Percentiles rank a stretch among this genome's conserved stretches.
Evolutionary conservation across 768 basidiomycete genomes (phyloP).

Genomic region (Calvatia gigantea): DNA sequence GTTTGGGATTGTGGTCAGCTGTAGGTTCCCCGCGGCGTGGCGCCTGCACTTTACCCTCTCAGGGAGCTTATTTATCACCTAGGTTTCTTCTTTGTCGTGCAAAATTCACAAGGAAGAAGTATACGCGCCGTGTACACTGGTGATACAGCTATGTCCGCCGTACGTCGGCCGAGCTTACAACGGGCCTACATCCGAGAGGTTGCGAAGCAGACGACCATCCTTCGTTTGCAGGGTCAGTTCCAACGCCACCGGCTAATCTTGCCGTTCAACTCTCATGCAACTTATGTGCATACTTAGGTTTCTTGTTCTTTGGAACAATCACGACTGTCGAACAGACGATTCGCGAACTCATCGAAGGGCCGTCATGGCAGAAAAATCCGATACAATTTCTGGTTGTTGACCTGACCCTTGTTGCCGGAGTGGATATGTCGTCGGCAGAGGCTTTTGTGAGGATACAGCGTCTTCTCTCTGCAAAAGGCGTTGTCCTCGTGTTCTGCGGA

Average conservation of each 20-base stretch:
- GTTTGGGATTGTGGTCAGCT: slow-evolving; percentile 89
- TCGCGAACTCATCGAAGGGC: slow-evolving; percentile 65
- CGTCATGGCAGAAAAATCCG: slow-evolving; percentile 68
- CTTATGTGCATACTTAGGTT: no score
- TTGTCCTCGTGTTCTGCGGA: slow-evolving; percentile 89
- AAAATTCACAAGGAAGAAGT: slow-evolving; percentile 82
- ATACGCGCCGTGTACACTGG: slow-evolving; percentile 85
- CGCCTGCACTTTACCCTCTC: neutral
- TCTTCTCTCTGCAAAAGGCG: slow-evolving; percentile 67
- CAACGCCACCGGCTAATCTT: neutral
- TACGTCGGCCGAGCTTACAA: slow-evolving; percentile 84
- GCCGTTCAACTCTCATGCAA: neutral
- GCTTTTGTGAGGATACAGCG: slow-evolving; percentile 92
- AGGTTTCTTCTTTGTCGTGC: slow-evolving; percentile 97
- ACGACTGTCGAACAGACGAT: slow-evolving; percentile 86
- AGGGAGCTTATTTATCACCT: neutral
- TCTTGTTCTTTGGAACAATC: slow-evolving; percentile 94
- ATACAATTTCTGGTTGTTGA: slow-evolving; percentile 91
- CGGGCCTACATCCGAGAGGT: slow-evolving; percentile 90
- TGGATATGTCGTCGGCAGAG: slow-evolving; percentile 94
- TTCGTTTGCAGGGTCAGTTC: slow-evolving; percentile 74
- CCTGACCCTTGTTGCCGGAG: slow-evolving; percentile 78
- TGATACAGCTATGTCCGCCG: slow-evolving; percentile 83
- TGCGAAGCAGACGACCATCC: slow-evolving; percentile 84
- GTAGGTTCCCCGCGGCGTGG: slow-evolving; percentile 37